Conservation (phyloP, 768 basidiomycete genomes). For the Ramaria rubella region DNA sequence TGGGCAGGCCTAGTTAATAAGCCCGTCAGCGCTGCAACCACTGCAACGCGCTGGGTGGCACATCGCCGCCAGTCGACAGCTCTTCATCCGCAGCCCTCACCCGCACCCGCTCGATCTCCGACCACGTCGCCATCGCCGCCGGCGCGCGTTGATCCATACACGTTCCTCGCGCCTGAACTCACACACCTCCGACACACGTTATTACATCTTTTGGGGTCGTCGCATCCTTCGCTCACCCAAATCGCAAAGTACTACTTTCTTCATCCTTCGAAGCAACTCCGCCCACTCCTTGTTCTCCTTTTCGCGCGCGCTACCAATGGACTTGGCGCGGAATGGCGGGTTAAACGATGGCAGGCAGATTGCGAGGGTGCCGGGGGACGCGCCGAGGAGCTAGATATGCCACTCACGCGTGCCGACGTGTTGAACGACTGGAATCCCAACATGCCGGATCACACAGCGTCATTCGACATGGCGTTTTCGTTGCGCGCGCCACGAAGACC, state of each 20-base stretch:
- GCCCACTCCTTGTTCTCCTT: slow-evolving; percentile 83
- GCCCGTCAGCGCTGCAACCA: neutral
- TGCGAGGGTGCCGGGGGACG: slow-evolving; percentile 49
- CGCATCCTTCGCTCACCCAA: slow-evolving; percentile 80
- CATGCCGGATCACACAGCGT: slow-evolving; percentile 71
- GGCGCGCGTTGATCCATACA: slow-evolving; percentile 53
- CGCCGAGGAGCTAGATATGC: slow-evolving; percentile 62
- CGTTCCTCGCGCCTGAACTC: slow-evolving; percentile 69
- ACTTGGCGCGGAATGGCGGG: slow-evolving; percentile 57
- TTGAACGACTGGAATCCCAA: slow-evolving; percentile 88
- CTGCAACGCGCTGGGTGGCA: neutral
- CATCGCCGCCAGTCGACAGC: neutral
- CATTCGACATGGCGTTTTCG: slow-evolving; percentile 47
- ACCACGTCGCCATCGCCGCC: neutral
- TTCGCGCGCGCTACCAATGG: slow-evolving; percentile 93
- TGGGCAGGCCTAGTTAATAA: neutral
- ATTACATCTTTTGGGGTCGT: slow-evolving; percentile 73
- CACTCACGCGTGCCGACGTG: slow-evolving; percentile 73
- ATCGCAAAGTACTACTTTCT: slow-evolving; percentile 92
- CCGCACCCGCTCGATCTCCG: neutral
- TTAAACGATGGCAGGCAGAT: slow-evolving; percentile 53
- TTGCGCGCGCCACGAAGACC: slow-evolving; percentile 46
- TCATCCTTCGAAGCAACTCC: slow-evolving; percentile 82
- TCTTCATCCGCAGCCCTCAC: neutral
- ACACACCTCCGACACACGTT: slow-evolving; percentile 62